Evolutionary conservation across 2,329 filamentous ascomycete species (phyloP), one percentile per base, ranked within the genome.

Genomic region (Aspergillus pseudoterreus): DNA sequence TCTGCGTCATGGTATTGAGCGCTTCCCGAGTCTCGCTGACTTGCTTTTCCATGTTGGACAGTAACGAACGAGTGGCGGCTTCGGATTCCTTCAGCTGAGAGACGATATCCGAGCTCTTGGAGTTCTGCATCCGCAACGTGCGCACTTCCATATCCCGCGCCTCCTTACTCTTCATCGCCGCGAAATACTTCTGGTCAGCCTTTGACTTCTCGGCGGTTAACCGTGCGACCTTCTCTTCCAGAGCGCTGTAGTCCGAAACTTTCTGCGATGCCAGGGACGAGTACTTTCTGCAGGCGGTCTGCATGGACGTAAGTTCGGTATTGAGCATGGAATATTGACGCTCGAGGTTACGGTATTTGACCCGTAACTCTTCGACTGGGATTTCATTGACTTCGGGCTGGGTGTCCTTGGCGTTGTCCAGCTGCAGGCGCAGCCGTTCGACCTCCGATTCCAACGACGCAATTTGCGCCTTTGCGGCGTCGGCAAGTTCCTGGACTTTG

Each of bases 171-270:
- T 96, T 96, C 79, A 95, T 91, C 8, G 92, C 90, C 1, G 89
- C 90, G 70, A 97, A 97, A 68, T 95, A 99, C 72, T 97, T 97
- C 66, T 97, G 92, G 65, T 99, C 94, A 1, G 92, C 92, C 71
- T 96, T 97, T 58, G 87, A 85, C 75, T 99, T 99, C 72, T 99
- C 91, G 0, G 90, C 89, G 38, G 83, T 83, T 17, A 95, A 75
- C 21, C 88, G 78, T 15, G 83, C 75, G 35, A 92, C 78, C 56
- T 87, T 88, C 51, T 96, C 91, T 72, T 97, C 92, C 65, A 90
- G 76, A 4, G 81, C 78, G 5, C 79, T 76, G 47, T 88, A 84
- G 56, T 96, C 91, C 62, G 87, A 81, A 32, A 95, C 84, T 71
- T 96, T 97, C 75, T 90, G 92, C 47, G 87, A 86, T 6, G 91